Conservation (phyloP, 2,329 filamentous ascomycete species). For the Neofusicoccum umdonicola region DNA sequence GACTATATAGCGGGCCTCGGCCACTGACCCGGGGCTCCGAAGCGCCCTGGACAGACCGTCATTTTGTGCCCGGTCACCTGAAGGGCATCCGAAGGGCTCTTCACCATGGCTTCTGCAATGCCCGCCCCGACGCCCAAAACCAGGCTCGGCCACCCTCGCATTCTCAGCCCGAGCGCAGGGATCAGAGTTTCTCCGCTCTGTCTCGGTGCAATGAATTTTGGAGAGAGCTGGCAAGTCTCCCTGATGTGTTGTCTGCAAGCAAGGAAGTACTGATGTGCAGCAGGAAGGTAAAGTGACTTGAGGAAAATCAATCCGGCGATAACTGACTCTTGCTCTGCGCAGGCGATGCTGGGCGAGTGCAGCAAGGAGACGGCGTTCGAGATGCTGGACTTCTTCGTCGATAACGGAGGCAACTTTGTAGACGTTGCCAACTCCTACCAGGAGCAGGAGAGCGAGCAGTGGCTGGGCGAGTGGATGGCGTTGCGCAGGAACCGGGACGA, state of each 20-base stretch:
- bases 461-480: conserved; percentile 54
- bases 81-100: no score
- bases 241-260: no score
- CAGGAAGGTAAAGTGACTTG: neutral
- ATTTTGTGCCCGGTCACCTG: neutral
- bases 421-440: conserved; percentile 53
- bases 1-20: no score
- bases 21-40: no score
- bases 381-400: conserved; percentile 65
- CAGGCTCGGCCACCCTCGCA: conserved; percentile 50
- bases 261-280: neutral
- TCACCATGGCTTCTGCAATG: neutral
- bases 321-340: neutral
- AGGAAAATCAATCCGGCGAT: no score
- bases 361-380: conserved; percentile 58
- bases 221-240: conserved; percentile 45
- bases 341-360: conserved; percentile 6
- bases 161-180: conserved; percentile 52
- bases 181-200: conserved; percentile 56
- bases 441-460: conserved; percentile 47
- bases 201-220: conserved; percentile 56
- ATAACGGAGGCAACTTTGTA: conserved; percentile 66
- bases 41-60: no score
- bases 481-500: conserved; percentile 45
- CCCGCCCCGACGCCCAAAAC: neutral